These are phyloP conservation scores for Nepenthes gracilis DNA, from an alignment of 148 eudicot genomes.

Conservation along the genomic window DNA sequence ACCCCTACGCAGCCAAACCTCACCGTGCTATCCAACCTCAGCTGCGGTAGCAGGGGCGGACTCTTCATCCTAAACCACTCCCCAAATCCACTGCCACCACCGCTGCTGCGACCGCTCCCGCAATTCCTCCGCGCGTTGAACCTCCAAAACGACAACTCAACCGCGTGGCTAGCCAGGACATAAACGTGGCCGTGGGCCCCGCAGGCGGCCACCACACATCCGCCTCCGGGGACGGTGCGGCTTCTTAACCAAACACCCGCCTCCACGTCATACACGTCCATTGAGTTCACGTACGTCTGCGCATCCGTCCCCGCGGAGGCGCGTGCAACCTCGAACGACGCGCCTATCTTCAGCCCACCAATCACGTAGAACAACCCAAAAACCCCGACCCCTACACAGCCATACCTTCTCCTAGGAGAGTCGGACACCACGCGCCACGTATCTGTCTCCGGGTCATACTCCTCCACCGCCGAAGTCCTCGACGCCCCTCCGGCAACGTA, in stretches of 20 bases:
- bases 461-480: conserved; percentile 51
- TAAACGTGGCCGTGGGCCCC: conserved; percentile 43
- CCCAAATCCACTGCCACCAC: conserved; percentile 22
- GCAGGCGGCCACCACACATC: conserved; percentile 85
- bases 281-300: conserved; percentile 56
- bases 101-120: background rate
- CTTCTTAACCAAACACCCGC: conserved; percentile 49
- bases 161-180: conserved; percentile 65
- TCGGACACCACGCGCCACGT: conserved; percentile 55
- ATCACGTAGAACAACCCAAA: conserved; percentile 58
- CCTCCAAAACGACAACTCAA: conserved; percentile 77
- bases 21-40: conserved; percentile 55
- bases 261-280: conserved; percentile 67
- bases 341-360: conserved; percentile 58
- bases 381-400: conserved; percentile 57
- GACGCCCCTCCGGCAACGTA: conserved; percentile 68
- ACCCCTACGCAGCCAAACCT: conserved; percentile 62
- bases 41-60: conserved; percentile 64
- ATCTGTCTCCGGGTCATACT: conserved; percentile 41
- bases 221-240: conserved; percentile 66
- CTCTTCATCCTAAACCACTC: conserved; percentile 62
- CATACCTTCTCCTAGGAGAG: conserved; percentile 71
- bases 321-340: conserved; percentile 22
- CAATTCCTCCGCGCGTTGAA: conserved; percentile 33
- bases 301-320: conserved; percentile 24